phyloP scores from a whole-genome alignment of 169 alveolate genomes.

The Plasmodium blacklocki region DNA sequence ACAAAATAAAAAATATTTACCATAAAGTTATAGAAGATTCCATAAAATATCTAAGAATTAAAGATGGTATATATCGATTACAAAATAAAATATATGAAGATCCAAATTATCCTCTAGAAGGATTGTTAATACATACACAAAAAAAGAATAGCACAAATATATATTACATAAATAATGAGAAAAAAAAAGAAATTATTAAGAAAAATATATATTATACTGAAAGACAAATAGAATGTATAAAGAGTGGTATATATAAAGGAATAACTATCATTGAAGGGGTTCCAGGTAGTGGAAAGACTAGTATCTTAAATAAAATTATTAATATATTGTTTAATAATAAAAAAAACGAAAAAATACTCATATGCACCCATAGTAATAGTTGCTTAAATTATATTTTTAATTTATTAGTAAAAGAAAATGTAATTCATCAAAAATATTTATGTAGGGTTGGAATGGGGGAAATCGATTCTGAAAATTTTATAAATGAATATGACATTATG shows the following conservation, averaged over 20 bases:
- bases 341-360: constrained; percentile 90
- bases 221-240: constrained; percentile 90
- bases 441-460: constrained; percentile 94
- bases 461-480: constrained; percentile 83
- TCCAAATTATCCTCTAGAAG: constrained; percentile 70
- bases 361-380: constrained; percentile 91
- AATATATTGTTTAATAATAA: constrained; percentile 90
- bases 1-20: constrained; percentile 10
- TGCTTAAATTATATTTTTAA: constrained; percentile 94
- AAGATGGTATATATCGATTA: constrained; percentile 72
- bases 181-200: constrained; percentile 19
- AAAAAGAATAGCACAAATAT: constrained; percentile 67
- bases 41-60: constrained; percentile 29
- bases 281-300: constrained; percentile 95
- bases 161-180: constrained; percentile 35
- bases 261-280: constrained; percentile 95
- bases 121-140: constrained; percentile 48
- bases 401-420: constrained; percentile 89
- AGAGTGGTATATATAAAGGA: constrained; percentile 92
- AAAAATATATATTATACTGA: constrained; percentile 85
- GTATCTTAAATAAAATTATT: constrained; percentile 93
- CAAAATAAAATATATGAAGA: constrained; percentile 60
- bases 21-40: constrained; percentile 4
- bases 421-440: constrained; percentile 91
- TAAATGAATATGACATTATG: constrained; percentile 57